Conservation (phyloP, 345 rosid genomes). For the Barbarea vulgaris region DNA sequence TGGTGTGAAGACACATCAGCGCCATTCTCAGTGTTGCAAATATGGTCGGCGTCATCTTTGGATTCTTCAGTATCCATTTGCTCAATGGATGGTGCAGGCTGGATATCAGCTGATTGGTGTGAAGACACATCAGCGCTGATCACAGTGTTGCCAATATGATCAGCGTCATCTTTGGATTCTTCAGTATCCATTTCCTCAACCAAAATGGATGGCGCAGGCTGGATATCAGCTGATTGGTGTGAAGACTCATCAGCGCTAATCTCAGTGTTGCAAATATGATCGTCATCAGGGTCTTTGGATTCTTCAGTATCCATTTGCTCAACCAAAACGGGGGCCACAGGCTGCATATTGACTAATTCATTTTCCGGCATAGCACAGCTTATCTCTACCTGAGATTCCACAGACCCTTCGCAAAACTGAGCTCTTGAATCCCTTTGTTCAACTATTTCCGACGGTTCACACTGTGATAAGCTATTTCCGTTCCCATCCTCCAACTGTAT, state of each 20-base stretch:
- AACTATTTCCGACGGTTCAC: conserved; percentile 10
- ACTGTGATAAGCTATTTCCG: not conserved
- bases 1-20: not conserved
- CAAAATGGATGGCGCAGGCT: not conserved
- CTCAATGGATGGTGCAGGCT: conserved; percentile 9
- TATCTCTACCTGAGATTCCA: conserved; percentile 5
- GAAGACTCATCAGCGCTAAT: not conserved
- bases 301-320: conserved; percentile 25
- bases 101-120: not conserved
- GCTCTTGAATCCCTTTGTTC: conserved; percentile 4
- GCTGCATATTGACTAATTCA: conserved; percentile 8
- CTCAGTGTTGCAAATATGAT: not conserved
- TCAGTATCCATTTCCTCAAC: conserved; percentile 17
- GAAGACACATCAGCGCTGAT: not conserved
- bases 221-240: not conserved
- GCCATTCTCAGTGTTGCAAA: not conserved
- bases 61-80: conserved; percentile 24
- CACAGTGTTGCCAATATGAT: not conserved
- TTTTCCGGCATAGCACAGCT: not conserved
- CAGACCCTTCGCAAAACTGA: not conserved
- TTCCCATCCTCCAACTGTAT: conserved; percentile 27
- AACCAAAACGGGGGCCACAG: not conserved
- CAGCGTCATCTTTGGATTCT: not conserved
- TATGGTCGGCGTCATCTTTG: not conserved
- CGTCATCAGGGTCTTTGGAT: conserved; percentile 1